Evolutionary conservation across 2,329 filamentous ascomycete species (phyloP).

Genomic region (Colletotrichum caudatum): DNA sequence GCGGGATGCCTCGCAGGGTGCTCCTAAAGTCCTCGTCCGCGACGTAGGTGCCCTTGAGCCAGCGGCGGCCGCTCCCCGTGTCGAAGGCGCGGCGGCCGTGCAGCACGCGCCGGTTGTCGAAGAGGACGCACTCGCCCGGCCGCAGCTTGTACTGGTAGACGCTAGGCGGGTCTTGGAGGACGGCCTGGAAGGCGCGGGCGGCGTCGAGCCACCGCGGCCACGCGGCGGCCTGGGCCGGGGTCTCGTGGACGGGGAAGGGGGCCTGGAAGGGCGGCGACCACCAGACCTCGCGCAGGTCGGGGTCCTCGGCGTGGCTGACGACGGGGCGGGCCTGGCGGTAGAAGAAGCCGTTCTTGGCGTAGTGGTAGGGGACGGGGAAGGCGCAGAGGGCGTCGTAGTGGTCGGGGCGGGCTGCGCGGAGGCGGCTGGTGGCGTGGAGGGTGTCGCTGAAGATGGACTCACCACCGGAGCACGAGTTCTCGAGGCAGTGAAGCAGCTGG

Average conservation of each 20-base stretch:
- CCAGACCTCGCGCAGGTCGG: slow-evolving; percentile 50
- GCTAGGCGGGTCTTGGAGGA: slow-evolving; percentile 68
- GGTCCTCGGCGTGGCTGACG: slow-evolving; percentile 44
- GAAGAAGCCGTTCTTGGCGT: slow-evolving; percentile 73
- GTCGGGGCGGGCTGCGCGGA: slow-evolving; percentile 46
- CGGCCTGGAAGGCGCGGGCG: slow-evolving; percentile 66
- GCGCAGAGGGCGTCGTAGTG: slow-evolving; percentile 55
- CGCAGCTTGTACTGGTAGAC: slow-evolving; percentile 79
- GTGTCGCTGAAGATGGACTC: slow-evolving; percentile 89
- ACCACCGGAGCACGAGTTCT: slow-evolving; percentile 83
- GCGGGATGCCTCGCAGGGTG: slow-evolving; percentile 30
- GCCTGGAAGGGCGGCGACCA: slow-evolving; percentile 88
- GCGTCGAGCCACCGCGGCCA: slow-evolving; percentile 60
- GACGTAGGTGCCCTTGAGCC: slow-evolving; percentile 89
- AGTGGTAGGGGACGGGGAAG: slow-evolving; percentile 71
- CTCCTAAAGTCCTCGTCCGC: slow-evolving; percentile 63
- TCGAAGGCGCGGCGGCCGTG: slow-evolving; percentile 87
- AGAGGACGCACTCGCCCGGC: slow-evolving; percentile 91
- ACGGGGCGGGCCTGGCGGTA: slow-evolving; percentile 72
- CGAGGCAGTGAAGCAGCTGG: slow-evolving; percentile 90
- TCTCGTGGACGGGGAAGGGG: slow-evolving; percentile 53
- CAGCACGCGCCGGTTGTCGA: slow-evolving; percentile 87
- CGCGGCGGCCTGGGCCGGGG: slow-evolving; percentile 16
- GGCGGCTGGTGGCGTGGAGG: slow-evolving; percentile 67
- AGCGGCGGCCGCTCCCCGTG: slow-evolving; percentile 73